Conservation (phyloP, 129 eudicot species). For the Lactuca sativa region DNA sequence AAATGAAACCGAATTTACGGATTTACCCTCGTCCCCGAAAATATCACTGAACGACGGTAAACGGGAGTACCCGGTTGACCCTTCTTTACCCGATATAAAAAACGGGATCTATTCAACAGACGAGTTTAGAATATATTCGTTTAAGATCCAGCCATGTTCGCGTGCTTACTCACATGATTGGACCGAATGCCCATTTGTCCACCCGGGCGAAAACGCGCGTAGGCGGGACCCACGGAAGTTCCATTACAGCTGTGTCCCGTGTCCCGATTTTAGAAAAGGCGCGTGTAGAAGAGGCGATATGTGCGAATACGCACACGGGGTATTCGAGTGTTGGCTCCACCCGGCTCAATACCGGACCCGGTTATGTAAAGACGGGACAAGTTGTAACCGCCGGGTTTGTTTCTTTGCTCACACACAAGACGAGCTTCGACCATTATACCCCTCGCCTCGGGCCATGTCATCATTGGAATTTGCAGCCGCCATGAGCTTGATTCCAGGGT, state of each 20-base stretch:
- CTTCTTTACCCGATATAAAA: constrained; percentile 79
- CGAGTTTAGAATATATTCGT: constrained; percentile 72
- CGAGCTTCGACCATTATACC: constrained; percentile 73
- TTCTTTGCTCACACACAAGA: constrained; percentile 81
- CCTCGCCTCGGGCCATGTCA: constrained; percentile 60
- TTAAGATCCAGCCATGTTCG: constrained; percentile 78
- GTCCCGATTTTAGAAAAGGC: constrained; percentile 86
- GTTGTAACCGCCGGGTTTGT: constrained; percentile 68
- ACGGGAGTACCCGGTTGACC: constrained; percentile 68
- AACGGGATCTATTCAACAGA: constrained; percentile 72
- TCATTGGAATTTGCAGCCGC: constrained; percentile 72
- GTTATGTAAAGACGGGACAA: constrained; percentile 68
- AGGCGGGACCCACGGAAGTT: constrained; percentile 80
- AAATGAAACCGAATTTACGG: constrained; percentile 27
- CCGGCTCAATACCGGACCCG: constrained; percentile 84
- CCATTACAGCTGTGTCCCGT: constrained; percentile 87
- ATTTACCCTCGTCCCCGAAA: constrained; percentile 45
- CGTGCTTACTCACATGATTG: constrained; percentile 91
- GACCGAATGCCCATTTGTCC: constrained; percentile 93
- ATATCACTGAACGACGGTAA: constrained; percentile 26
- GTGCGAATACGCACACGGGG: constrained; percentile 90
- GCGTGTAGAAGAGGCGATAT: constrained; percentile 70
- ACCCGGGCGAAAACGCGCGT: constrained; percentile 87
- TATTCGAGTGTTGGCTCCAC: constrained; percentile 86
- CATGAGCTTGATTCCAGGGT: constrained; percentile 57